Base-by-base conservation (phyloP, 2,329 filamentous ascomycete genomes). In the Sporothrix euskadiensis region DNA sequence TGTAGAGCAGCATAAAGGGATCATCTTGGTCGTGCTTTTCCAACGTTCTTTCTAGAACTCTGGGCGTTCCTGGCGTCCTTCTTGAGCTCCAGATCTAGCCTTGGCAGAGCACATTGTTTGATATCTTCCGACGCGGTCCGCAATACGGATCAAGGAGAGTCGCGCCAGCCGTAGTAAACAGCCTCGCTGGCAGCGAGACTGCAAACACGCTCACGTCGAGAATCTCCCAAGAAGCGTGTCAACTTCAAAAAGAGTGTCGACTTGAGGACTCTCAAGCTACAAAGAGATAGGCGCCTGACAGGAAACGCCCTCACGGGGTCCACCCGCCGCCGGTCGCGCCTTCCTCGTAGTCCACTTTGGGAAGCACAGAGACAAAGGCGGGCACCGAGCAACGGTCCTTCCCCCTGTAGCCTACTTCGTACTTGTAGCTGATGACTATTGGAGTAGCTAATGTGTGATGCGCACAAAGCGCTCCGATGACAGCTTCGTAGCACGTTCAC, bases 31-130 rank as follows among this genome's bases (percentile, higher is more conserved):
- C 59, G 16, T 19, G 57, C 57, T 61, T 66, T 35, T 35, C 65
- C 44, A 35, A 35, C 14, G 26, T 35, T 35, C 47, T 35, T 35
- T 35, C 26, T 22, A 52, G 47, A 52, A 35, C 1, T 32, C 41
- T 68, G 22, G 16, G 44, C 26, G 44, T 68, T 68, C 39, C 44
- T 66, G 65, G 44, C 35, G 35, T 44, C 35, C 4, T 35, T 44
- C n/a, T 66, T 4, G 19, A 47, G n/a, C 14, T 68, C 14, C n/a
- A 22, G 22, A 26, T 8, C 66, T 30, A 57, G 35, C 22, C 68
- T 59, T 47, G 54, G 54, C 54, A 71, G 69, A 71, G 69, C 69
- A 71, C 52, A 35, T 59, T 71, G 69, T 70, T 70, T 71, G 69
- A 41, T 49, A 71, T 71, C 22, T 44, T 59, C 39, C 69, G 52